Conservation (phyloP, 352 stramenopile genomes). For the Phytophthora rubi region DNA sequence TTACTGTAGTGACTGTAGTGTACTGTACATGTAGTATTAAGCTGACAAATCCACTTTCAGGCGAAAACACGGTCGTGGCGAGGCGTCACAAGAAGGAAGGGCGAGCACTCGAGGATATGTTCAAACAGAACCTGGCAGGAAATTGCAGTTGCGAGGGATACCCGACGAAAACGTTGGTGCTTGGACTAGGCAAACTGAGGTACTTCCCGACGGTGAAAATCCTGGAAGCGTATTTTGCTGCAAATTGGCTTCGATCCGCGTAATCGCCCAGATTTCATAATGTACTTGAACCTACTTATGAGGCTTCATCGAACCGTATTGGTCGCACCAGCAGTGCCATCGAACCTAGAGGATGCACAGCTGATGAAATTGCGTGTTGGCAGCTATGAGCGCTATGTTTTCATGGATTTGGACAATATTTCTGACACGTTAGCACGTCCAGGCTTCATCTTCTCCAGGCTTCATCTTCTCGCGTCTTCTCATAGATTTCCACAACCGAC, state of each 20-base stretch:
- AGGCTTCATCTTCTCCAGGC: not conserved
- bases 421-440: not conserved
- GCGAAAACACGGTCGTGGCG: not conserved
- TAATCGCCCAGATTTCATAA: constrained; percentile 1
- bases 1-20: too few species aligned
- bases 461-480: not conserved
- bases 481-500: not conserved
- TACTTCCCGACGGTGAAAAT: not conserved
- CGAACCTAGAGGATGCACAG: not conserved
- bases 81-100: not conserved
- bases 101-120: not conserved
- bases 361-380: not conserved
- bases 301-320: not conserved
- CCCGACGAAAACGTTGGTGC: constrained; percentile 4
- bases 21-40: too few species aligned
- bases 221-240: constrained; percentile 5
- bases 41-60: not conserved
- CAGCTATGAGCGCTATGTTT: not conserved
- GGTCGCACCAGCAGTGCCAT: not conserved
- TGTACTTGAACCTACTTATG: constrained; percentile 6
- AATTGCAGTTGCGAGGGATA: not conserved
- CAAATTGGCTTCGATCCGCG: not conserved
- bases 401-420: constrained; percentile 5
- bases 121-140: constrained; percentile 1
- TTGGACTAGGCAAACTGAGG: not conserved